Evolutionary conservation across 164 flowering plant genomes (phyloP).

Genomic region (Euptelea pleiosperma): DNA sequence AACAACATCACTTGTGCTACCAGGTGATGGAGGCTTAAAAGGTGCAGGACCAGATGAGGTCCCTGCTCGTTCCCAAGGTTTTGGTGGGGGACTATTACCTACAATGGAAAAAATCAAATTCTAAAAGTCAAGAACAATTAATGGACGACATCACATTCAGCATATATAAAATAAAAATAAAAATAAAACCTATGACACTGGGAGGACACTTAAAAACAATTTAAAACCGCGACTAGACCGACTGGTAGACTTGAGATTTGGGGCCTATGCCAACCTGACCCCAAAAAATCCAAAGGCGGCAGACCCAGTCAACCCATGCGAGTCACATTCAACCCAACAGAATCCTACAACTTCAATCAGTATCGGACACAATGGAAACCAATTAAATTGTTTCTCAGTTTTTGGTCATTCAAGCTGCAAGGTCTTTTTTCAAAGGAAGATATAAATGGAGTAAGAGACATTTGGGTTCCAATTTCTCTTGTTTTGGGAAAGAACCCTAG

Average conservation of each 20-base stretch:
- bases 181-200: background rate
- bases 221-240: background rate
- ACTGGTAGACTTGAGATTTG: background rate
- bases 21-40: constrained; percentile 76
- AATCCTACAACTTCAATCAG: too few species aligned
- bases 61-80: constrained; percentile 80
- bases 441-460: too few species aligned
- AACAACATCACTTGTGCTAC: constrained; percentile 81
- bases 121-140: background rate
- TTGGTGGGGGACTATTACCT: constrained; percentile 59
- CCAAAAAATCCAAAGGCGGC: too few species aligned
- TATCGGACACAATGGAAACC: too few species aligned
- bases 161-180: background rate
- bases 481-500: too few species aligned
- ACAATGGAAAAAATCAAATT: constrained; percentile 8
- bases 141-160: background rate
- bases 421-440: too few species aligned
- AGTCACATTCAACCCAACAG: too few species aligned
- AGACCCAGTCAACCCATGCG: too few species aligned
- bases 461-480: too few species aligned
- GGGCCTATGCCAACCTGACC: background rate
- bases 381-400: too few species aligned
- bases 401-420: too few species aligned
- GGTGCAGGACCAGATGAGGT: constrained; percentile 76
- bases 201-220: background rate